Evolutionary conservation across 2,329 filamentous ascomycete genomes (phyloP), one percentile per base, ranked within the genome.

Genomic region (Orbilia javanica): DNA sequence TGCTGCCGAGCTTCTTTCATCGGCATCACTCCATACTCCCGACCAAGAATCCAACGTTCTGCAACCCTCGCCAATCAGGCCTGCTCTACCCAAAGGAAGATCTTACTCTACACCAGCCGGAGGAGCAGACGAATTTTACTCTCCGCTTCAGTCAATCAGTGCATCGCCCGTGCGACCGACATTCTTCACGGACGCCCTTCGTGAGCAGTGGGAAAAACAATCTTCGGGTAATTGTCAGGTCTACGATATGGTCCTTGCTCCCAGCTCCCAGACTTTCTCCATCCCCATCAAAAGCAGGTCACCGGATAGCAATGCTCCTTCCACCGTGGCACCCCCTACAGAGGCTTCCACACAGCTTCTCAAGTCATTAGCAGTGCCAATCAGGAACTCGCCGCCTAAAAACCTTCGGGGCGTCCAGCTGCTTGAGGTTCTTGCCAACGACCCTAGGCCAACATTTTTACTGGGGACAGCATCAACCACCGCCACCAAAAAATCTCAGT

Each of bases 391-490:
- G 2, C 74, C 67, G 15, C 74, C 74, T 18, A 46, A 53, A 15
- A 64, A 64, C 18, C 62, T 78, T 25, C 67, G 50, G 39, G 48
- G 50, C 25, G 67, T 72, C 18, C 53, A 57, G 7, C 25, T 77
- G 36, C 52, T 78, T 18, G 74, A 78, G 13, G 67, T 78, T 20
- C 44, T 78, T n/a, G 52, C 68, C 20, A 55, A 57, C 22, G 74
- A 78, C 25, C 74, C 74, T 3, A 70, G 74, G 5, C 74, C 74
- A 18, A 78, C 74, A 5, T 78, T 72, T 34, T 66, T 78, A 8
- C n/a, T 78, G 2, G 74, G 74, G n/a, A 57, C 53, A 18, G 53
- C 48, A 20, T 78, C 74, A 3, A 72, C 52, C 6, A 72, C 67
- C 8, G 22, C 22, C 8, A 64, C 67, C 8, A 55, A 68, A n/a